Percentiles rank a stretch among this genome's conserved stretches.
Conservation (phyloP, 2,329 filamentous ascomycete genomes). For the Aspergillus caelatus region DNA sequence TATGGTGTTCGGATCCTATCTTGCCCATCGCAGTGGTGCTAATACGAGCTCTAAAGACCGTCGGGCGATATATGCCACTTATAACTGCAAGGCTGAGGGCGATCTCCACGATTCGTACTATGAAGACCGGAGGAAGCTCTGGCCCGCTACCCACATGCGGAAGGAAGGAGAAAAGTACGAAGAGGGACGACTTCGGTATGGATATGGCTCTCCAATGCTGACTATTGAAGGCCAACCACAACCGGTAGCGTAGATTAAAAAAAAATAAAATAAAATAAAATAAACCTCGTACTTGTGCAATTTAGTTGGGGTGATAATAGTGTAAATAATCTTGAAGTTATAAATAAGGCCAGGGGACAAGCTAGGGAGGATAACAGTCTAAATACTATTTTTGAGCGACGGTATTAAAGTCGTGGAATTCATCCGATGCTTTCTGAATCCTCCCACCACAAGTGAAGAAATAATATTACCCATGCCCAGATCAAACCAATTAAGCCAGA, state of each 20-base stretch:
- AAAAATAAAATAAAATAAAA: too few species aligned
- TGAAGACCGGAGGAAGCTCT: conserved; percentile 42
- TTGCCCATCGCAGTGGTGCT: conserved; percentile 42
- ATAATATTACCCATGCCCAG: neutral
- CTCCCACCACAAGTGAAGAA: neutral
- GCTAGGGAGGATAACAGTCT: neutral
- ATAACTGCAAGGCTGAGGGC: conserved; percentile 44
- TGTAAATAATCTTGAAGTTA: neutral
- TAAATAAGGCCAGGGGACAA: neutral
- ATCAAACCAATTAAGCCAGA: neutral
- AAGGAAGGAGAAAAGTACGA: conserved; percentile 37
- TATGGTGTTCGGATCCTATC: conserved; percentile 44
- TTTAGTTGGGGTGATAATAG: neutral
- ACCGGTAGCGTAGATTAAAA: conserved; percentile 6
- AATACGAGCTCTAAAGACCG: conserved; percentile 40
- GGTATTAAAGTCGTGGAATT: neutral
- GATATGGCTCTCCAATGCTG: conserved; percentile 44
- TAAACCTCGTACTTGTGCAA: neutral
- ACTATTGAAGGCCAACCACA: conserved; percentile 30
- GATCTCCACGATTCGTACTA: conserved; percentile 49
- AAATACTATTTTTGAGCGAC: neutral
- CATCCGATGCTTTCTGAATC: neutral
- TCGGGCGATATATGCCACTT: conserved; percentile 48
- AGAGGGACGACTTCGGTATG: conserved; percentile 39
- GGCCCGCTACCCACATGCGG: conserved; percentile 45